Evolutionary conservation across 306 rosid species (phyloP).

Genomic region (Lotus japonicus): DNA sequence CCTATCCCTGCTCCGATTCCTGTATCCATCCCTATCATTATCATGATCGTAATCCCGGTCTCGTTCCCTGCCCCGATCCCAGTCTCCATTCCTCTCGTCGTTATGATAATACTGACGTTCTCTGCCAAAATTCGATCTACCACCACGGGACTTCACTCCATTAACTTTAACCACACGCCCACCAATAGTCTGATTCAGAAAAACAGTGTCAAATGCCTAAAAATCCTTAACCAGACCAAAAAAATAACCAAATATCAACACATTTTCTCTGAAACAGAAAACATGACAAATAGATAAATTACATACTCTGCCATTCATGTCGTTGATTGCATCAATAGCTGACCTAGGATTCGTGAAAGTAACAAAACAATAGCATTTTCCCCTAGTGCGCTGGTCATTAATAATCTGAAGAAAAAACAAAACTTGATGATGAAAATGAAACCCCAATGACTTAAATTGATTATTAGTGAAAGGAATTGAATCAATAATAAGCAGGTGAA

Average conservation of each 20-base stretch:
- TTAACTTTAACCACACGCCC: slow-evolving; percentile 84
- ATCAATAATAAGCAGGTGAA: not conserved
- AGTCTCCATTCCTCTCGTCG: slow-evolving; percentile 53
- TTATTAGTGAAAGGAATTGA: not conserved
- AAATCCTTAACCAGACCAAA: slow-evolving; percentile 11
- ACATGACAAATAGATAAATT: not conserved
- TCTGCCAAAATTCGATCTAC: slow-evolving; percentile 58
- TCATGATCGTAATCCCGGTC: slow-evolving; percentile 49
- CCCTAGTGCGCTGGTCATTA: slow-evolving; percentile 65
- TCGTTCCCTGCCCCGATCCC: slow-evolving; percentile 49
- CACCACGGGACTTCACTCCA: slow-evolving; percentile 66
- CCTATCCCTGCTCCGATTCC: slow-evolving; percentile 41
- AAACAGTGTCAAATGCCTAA: slow-evolving; percentile 19
- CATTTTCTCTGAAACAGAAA: not conserved
- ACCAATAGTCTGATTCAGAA: slow-evolving; percentile 59
- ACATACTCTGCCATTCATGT: slow-evolving; percentile 91
- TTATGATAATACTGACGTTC: slow-evolving; percentile 37
- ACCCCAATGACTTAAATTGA: not conserved
- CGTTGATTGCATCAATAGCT: slow-evolving; percentile 74
- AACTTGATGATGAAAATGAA: not conserved
- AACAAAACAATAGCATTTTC: slow-evolving; percentile 89
- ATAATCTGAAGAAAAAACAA: slow-evolving; percentile 49
- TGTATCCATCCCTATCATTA: slow-evolving; percentile 44
- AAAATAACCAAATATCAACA: not conserved
- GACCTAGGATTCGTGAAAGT: slow-evolving; percentile 89